phyloP scores from a whole-genome alignment of 306 rosid species.

The Lithocarpus polystachyus region DNA sequence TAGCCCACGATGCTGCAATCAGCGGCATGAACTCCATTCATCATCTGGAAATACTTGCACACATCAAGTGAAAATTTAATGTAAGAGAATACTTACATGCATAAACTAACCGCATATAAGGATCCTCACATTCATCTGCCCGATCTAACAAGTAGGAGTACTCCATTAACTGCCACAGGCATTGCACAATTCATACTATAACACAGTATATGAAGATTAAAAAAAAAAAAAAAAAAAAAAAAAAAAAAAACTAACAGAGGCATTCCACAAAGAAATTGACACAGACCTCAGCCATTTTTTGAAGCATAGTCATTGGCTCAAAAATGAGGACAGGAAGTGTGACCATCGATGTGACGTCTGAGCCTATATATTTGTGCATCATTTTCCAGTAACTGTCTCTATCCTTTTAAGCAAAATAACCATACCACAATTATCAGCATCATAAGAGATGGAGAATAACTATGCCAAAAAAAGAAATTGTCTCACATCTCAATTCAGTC shows the following conservation, averaged over 20 bases:
- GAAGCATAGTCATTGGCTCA: constrained; percentile 98
- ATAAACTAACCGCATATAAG: constrained; percentile 69
- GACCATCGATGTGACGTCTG: constrained; percentile 86
- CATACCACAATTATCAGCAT: constrained; percentile 18
- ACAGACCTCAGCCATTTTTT: constrained; percentile 91
- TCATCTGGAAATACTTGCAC: constrained; percentile 5
- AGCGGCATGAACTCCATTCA: constrained; percentile 7
- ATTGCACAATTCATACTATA: constrained; percentile 18
- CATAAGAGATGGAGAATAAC: neutral
- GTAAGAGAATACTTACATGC: constrained; percentile 54
- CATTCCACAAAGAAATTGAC: neutral
- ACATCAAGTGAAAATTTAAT: constrained; percentile 1
- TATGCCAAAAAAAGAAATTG: neutral
- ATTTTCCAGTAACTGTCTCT: constrained; percentile 94
- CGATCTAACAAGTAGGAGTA: constrained; percentile 75
- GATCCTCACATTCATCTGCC: constrained; percentile 90
- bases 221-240: too few species aligned
- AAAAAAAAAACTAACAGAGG: neutral
- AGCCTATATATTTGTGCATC: constrained; percentile 89
- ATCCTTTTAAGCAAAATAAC: constrained; percentile 44
- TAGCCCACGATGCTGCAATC: constrained; percentile 85
- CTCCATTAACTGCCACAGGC: constrained; percentile 75
- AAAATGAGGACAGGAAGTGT: constrained; percentile 83
- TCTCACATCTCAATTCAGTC: neutral
- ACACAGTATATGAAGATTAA: neutral